A percentile compares a stretch with the other conserved stretches of the same genome.
Evolutionary conservation across 352 stramenopile genomes (phyloP).

Genomic region (Blastocystis sp.): DNA sequence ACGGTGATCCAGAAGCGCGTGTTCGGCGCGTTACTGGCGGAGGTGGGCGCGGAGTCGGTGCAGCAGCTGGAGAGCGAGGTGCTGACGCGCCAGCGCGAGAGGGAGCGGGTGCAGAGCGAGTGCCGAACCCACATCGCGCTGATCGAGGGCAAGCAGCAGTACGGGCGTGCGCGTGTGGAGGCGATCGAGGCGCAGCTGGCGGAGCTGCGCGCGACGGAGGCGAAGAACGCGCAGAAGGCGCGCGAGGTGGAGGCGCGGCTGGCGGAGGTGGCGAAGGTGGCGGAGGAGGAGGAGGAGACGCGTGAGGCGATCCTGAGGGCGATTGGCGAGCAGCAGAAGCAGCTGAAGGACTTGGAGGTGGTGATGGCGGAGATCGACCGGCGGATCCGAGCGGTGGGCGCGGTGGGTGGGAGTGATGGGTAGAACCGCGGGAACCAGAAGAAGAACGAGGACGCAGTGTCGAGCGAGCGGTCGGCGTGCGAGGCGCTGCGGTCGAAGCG

Average conservation of each 20-base stretch:
- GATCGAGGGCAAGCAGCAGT: conserved; percentile 38
- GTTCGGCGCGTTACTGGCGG: conserved; percentile 69
- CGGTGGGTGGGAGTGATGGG: conserved; percentile 73
- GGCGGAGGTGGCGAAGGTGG: conserved; percentile 78
- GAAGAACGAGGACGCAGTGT: conserved; percentile 55
- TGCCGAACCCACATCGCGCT: conserved; percentile 66
- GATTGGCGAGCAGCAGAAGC: conserved; percentile 76
- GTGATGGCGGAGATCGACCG: conserved; percentile 83
- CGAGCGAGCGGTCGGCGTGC: conserved; percentile 30
- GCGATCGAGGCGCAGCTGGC: background rate
- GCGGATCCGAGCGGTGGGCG: conserved; percentile 6
- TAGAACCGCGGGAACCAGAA: conserved; percentile 65
- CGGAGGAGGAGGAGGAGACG: conserved; percentile 72
- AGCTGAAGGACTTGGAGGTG: conserved; percentile 77
- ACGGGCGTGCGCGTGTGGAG: conserved; percentile 35
- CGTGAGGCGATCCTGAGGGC: conserved; percentile 75
- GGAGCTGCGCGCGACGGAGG: conserved; percentile 18
- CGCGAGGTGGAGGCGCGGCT: conserved; percentile 73
- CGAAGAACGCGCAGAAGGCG: conserved; percentile 35
- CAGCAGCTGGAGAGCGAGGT: conserved; percentile 50
- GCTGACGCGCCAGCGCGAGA: conserved; percentile 36
- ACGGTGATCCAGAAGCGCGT: conserved; percentile 58
- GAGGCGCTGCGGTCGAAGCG: conserved; percentile 84
- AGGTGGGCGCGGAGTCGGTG: conserved; percentile 10
- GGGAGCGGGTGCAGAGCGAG: conserved; percentile 58